Conservation (phyloP, 768 basidiomycete species). For the Russula compacta region DNA sequence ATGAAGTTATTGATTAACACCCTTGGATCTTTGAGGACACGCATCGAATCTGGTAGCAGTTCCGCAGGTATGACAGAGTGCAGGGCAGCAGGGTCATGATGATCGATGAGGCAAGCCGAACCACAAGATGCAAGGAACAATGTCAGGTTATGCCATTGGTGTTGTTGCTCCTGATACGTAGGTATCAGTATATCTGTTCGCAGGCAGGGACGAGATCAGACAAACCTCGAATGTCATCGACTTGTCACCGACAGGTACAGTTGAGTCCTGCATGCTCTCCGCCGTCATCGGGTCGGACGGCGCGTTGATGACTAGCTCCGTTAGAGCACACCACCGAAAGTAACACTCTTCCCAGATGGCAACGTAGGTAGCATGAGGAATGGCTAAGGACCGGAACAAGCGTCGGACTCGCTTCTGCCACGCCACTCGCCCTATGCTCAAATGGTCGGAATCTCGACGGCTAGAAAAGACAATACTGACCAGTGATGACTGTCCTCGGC, state of each 20-base stretch:
- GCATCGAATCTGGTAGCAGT: constrained; percentile 62
- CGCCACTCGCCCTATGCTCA: constrained; percentile 52
- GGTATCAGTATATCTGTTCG: constrained; percentile 11
- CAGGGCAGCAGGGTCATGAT: constrained; percentile 42
- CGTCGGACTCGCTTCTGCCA: constrained; percentile 76
- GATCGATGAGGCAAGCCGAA: constrained; percentile 51
- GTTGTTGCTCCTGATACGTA: constrained; percentile 55
- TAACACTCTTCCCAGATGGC: constrained; percentile 82
- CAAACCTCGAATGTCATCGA: constrained; percentile 32
- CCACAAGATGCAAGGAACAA: constrained; percentile 70
- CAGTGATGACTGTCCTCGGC: constrained; percentile 57
- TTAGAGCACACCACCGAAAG: constrained; percentile 60
- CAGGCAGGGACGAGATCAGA: not conserved
- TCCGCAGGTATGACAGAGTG: constrained; percentile 44
- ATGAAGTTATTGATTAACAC: constrained; percentile 59
- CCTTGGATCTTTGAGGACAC: constrained; percentile 49
- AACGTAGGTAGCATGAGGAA: constrained; percentile 56
- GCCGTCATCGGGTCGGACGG: constrained; percentile 25
- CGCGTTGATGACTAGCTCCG: constrained; percentile 44
- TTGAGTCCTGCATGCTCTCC: constrained; percentile 24
- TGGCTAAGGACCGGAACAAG: constrained; percentile 53
- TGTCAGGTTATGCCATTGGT: constrained; percentile 81
- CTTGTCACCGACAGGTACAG: constrained; percentile 30
- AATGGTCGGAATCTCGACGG: not conserved
- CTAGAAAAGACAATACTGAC: constrained; percentile 29